A percentile compares a stretch with the other conserved stretches of the same genome.
Evolutionary conservation across 148 eudicot genomes (phyloP).

Genomic region (Silene conica): DNA sequence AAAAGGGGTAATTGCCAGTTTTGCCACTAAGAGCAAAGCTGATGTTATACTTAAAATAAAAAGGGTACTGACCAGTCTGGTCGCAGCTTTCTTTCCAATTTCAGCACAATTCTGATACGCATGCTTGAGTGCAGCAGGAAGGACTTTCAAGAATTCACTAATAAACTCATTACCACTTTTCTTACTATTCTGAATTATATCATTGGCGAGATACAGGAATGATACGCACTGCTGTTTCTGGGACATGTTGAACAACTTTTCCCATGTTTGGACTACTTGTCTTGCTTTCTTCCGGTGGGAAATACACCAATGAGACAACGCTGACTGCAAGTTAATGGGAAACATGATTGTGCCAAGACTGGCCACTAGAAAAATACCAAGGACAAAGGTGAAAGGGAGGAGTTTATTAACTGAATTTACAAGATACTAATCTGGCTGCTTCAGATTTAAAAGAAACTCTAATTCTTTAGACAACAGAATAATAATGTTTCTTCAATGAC

Average conservation of each 20-base stretch:
- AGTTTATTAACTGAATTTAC: neutral
- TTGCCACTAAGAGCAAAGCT: neutral
- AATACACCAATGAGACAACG: constrained; percentile 80
- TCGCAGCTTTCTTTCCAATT: constrained; percentile 67
- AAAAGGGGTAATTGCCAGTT: neutral
- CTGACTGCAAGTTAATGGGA: constrained; percentile 52
- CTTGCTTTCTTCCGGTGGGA: constrained; percentile 75
- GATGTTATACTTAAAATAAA: neutral
- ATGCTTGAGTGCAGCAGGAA: constrained; percentile 76
- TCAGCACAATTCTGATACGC: constrained; percentile 64
- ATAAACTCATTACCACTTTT: constrained; percentile 91
- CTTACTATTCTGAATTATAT: constrained; percentile 90
- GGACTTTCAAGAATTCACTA: constrained; percentile 95
- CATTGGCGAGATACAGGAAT: constrained; percentile 81
- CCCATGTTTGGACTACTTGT: constrained; percentile 89
- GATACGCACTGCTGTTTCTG: constrained; percentile 66
- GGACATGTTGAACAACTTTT: constrained; percentile 61
- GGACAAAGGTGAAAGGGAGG: neutral
- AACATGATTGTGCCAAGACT: constrained; percentile 16
- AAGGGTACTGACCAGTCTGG: constrained; percentile 59
- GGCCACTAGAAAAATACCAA: constrained; percentile 8
- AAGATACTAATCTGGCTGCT: neutral
- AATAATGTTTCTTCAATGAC: neutral
- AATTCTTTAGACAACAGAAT: neutral
- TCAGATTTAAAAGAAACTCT: neutral